A percentile compares a stretch with the other conserved stretches of the same genome.
phyloP scores from a whole-genome alignment of 2,329 filamentous ascomycete species.

The Hirsutella rhossiliensis region DNA sequence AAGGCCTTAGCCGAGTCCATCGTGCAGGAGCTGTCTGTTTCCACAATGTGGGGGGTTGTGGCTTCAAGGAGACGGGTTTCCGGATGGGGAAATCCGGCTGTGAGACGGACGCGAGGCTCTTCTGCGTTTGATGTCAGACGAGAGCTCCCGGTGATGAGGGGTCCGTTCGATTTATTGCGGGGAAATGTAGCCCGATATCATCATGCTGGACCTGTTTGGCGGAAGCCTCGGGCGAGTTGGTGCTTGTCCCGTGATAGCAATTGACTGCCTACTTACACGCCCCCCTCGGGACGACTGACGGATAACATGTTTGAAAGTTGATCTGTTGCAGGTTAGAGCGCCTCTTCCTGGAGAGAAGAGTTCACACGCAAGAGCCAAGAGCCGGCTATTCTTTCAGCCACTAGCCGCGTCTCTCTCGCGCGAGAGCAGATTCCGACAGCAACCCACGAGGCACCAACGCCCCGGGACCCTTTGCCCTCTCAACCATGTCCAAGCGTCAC shows the following conservation, averaged over 20 bases:
- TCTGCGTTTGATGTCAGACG: background rate
- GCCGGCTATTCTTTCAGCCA: too few relatives aligned
- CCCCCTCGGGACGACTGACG: background rate
- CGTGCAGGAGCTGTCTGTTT: background rate
- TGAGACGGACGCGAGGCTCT: background rate
- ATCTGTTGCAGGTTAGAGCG: background rate
- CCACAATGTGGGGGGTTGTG: background rate
- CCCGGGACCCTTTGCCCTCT: background rate
- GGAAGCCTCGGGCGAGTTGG: background rate
- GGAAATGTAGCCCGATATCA: background rate
- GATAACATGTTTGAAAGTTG: background rate
- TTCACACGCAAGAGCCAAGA: too few relatives aligned
- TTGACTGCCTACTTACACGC: background rate
- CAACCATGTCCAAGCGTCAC: conserved; percentile 37
- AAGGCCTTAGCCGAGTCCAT: background rate
- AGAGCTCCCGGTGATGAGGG: background rate
- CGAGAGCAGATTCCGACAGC: too few relatives aligned
- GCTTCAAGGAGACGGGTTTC: background rate
- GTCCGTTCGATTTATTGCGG: background rate
- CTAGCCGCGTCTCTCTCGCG: too few relatives aligned
- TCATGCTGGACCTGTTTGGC: background rate
- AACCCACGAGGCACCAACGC: too few relatives aligned
- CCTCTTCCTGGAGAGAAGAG: background rate
- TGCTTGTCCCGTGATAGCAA: background rate
- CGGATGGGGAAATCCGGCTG: background rate